Conservation (phyloP, 495 filamentous ascomycete genomes). For the Neurospora africana region DNA sequence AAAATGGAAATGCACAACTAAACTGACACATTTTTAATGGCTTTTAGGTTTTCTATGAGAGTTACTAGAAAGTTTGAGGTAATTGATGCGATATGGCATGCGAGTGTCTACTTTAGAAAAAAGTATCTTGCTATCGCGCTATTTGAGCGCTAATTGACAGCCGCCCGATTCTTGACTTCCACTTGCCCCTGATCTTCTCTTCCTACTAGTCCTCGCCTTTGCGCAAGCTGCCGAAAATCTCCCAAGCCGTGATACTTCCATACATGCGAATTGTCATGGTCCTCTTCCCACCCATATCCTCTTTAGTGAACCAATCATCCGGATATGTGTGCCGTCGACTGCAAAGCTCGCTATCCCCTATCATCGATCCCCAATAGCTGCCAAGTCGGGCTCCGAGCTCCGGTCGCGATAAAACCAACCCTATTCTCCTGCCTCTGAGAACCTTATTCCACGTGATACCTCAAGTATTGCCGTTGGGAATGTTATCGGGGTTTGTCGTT, state of each 20-base stretch:
- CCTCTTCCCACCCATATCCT: background rate
- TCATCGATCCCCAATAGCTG: background rate
- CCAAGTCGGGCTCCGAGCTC: background rate
- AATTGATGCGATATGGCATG: rapidly evolving
- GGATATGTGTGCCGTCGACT: background rate
- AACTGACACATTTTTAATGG: too few relatives aligned
- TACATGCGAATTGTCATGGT: background rate
- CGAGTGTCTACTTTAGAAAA: background rate
- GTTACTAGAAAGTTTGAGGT: too few relatives aligned
- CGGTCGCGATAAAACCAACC: background rate
- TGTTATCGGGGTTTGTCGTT: too few relatives aligned
- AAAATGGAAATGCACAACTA: rapidly evolving
- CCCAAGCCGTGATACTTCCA: background rate
- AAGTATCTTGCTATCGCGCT: background rate
- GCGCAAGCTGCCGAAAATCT: background rate
- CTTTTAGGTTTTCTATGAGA: too few relatives aligned
- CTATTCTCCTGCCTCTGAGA: background rate
- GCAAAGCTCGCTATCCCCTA: background rate
- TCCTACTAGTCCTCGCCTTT: background rate
- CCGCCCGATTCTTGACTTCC: background rate
- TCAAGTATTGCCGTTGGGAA: background rate
- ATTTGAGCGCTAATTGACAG: background rate
- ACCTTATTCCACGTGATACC: background rate
- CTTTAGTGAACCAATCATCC: background rate
- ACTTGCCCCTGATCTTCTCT: background rate